phyloP scores from a whole-genome alignment of 2,329 filamentous ascomycete genomes.

The Teratosphaeria viscida region DNA sequence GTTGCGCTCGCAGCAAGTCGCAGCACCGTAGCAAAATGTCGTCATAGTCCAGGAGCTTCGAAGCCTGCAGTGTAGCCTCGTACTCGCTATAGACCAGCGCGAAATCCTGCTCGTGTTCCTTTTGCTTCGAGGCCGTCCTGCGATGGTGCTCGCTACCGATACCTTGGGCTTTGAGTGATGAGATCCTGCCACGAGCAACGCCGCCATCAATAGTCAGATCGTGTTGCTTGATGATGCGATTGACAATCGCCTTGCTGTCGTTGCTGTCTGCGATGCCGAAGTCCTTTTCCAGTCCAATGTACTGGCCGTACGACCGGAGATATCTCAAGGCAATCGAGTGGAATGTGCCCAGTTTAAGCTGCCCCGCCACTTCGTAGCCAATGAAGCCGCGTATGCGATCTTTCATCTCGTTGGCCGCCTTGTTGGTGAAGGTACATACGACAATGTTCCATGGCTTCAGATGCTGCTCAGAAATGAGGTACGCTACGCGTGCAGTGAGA shows the following conservation, averaged over 20 bases:
- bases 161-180: conserved; percentile 48
- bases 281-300: conserved; percentile 69
- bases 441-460: conserved; percentile 78
- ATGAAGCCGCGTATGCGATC: conserved; percentile 71
- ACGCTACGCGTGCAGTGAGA: conserved; percentile 81
- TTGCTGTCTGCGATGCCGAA: conserved; percentile 85
- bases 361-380: conserved; percentile 63
- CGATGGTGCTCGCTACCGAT: conserved; percentile 36
- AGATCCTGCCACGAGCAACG: conserved; percentile 64
- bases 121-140: conserved; percentile 34
- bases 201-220: conserved; percentile 58
- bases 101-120: conserved; percentile 52
- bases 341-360: conserved; percentile 82
- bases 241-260: conserved; percentile 64
- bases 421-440: conserved; percentile 94
- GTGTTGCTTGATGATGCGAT: conserved; percentile 69
- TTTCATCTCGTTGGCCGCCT: conserved; percentile 89
- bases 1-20: conserved; percentile 61
- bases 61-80: conserved; percentile 59
- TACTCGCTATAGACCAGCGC: conserved; percentile 63
- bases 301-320: conserved; percentile 68
- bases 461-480: conserved; percentile 63
- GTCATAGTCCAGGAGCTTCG: conserved; percentile 87
- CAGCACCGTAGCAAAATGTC: conserved; percentile 79
- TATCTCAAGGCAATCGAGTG: conserved; percentile 87